Evolutionary conservation across 257 asterid genomes (phyloP), one percentile per base, ranked within the genome.

Genomic region (Capsicum pubescens): DNA sequence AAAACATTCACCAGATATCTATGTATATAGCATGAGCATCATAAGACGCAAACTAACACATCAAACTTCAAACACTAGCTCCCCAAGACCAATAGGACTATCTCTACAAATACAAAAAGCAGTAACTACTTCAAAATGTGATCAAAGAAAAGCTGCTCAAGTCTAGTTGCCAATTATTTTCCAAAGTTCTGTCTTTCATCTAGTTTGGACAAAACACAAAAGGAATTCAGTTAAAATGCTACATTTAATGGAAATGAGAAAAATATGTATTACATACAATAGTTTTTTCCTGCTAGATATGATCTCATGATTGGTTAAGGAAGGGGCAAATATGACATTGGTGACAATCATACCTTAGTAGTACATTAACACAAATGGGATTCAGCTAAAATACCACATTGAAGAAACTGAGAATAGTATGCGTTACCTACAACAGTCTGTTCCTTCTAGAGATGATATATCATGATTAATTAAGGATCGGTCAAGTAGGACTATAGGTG

Each of bases 101-200:
- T 76, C 48, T 76, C 81, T 52, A 52, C 81, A 76, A 52, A 26
- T 26, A 76, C 63, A 21, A 52, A 26, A 52, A 52, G 63, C 48
- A 21, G 9, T 44, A 76, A 52, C 81, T 52, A 26, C 81, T 52
- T 76, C 46, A 76, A 26, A 13, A 52, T 52, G 48, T 26, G 63
- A 76, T 52, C 81, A 76, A 76, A 64, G 17, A 32, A 64, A 76
- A 76, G 81, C 39, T 52, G n/a, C 63, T 21, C 48, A 52, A 76
- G 63, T 26, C 81, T 14, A 76, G 48, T 52, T 76, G 60, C 63
- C 61, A 54, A 76, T 54, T 26, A 54, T 52, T 50, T 50, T 76
- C 48, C 12, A 26, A 52, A 1, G 42, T 76, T 1, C 9, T 32
- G 46, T 52, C 48, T 26, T 44, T 76, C 48, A 52, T 76, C 32